Conservation (phyloP, 257 asterid genomes). For the Solanum pimpinellifolium region DNA sequence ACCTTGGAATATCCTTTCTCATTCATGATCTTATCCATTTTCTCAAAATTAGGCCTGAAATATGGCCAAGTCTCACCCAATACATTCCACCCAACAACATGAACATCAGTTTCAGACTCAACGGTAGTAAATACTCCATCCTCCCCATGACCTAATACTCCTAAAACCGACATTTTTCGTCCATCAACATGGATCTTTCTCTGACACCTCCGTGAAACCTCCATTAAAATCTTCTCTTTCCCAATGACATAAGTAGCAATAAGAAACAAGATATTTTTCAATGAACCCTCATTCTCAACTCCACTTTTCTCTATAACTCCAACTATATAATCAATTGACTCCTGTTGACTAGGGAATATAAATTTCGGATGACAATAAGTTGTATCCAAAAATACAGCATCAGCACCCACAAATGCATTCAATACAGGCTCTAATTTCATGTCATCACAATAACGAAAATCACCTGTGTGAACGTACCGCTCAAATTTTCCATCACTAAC, state of each 20-base stretch:
- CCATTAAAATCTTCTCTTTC: slow-evolving; percentile 78
- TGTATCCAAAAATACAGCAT: slow-evolving; percentile 75
- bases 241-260: slow-evolving; percentile 90
- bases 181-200: slow-evolving; percentile 56
- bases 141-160: slow-evolving; percentile 54
- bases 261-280: slow-evolving; percentile 56
- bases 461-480: slow-evolving; percentile 87
- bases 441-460: slow-evolving; percentile 56
- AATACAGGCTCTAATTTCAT: slow-evolving; percentile 42
- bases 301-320: slow-evolving; percentile 47
- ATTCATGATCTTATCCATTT: slow-evolving; percentile 68
- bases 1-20: slow-evolving; percentile 68
- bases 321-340: slow-evolving; percentile 68
- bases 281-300: slow-evolving; percentile 28
- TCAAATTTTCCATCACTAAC: slow-evolving; percentile 28
- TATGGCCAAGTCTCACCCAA: slow-evolving; percentile 98
- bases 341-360: slow-evolving; percentile 77
- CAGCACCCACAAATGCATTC: slow-evolving; percentile 60
- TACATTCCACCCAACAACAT: slow-evolving; percentile 88
- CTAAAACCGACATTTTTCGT: slow-evolving; percentile 50
- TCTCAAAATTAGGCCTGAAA: slow-evolving; percentile 68
- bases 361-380: slow-evolving; percentile 84
- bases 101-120: slow-evolving; percentile 62
- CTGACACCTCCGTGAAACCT: slow-evolving; percentile 66
- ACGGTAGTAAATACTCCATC: slow-evolving; percentile 58